These are phyloP conservation scores for Chamaecyparis obtusa DNA, from an alignment of 75 land plant species.

Conservation along the genomic window DNA sequence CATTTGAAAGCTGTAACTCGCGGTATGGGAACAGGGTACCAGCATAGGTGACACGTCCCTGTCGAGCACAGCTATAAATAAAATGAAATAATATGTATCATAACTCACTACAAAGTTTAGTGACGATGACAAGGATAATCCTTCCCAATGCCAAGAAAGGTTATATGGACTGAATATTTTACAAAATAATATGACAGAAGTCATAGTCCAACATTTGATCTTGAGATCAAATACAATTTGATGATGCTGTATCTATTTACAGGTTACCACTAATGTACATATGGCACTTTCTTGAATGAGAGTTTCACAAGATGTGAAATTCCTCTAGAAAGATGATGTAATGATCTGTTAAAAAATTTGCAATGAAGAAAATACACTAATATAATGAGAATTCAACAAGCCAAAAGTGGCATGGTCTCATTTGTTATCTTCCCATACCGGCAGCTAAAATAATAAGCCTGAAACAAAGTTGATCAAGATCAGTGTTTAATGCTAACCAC, in stretches of 20 bases:
- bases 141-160: background rate
- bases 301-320: slow-evolving; percentile 8
- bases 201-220: background rate
- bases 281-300: background rate
- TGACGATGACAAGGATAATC: background rate
- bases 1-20: no score
- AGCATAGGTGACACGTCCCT: no score
- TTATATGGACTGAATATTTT: background rate
- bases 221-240: background rate
- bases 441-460: slow-evolving; percentile 18
- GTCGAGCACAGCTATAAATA: background rate
- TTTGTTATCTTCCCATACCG: background rate
- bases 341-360: background rate
- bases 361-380: background rate
- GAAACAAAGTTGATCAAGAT: background rate
- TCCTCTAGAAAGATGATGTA: background rate
- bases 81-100: background rate
- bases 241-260: background rate
- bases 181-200: background rate
- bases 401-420: slow-evolving; percentile 15
- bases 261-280: background rate
- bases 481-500: background rate
- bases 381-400: slow-evolving; percentile 2
- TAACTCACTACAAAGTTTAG: background rate
- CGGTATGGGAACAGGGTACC: no score